Evolutionary conservation across 352 stramenopile genomes (phyloP).

Genomic region (Phytophthora niederhauseri): DNA sequence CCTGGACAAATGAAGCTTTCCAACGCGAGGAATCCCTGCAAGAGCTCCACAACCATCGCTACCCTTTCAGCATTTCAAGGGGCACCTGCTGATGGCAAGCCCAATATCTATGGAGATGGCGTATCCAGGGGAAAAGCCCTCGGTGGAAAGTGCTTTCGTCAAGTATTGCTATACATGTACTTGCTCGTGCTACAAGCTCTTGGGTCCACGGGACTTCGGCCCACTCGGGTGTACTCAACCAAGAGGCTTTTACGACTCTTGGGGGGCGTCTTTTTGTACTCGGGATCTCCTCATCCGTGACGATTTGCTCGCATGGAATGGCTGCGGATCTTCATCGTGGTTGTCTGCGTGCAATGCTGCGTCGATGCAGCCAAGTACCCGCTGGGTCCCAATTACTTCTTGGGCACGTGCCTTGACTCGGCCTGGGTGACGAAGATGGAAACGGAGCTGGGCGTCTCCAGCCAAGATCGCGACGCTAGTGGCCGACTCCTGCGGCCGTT

Average conservation of each 20-base stretch:
- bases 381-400: constrained; percentile 44
- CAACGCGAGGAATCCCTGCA: constrained; percentile 44
- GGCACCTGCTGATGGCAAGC: constrained; percentile 15
- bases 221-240: too few species aligned
- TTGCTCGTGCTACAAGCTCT: too few species aligned
- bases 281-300: neutral
- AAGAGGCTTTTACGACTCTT: neutral
- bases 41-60: constrained; percentile 48
- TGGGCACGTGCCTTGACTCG: constrained; percentile 50
- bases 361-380: constrained; percentile 6
- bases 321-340: constrained; percentile 4
- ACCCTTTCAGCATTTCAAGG: constrained; percentile 56
- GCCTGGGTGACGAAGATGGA: constrained; percentile 44
- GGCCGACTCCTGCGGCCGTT: constrained; percentile 46
- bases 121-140: too few species aligned
- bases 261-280: neutral
- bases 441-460: constrained; percentile 21
- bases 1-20: constrained; percentile 53
- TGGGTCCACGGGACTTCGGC: too few species aligned
- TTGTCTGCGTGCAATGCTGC: neutral
- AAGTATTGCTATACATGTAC: too few species aligned
- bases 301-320: constrained; percentile 3
- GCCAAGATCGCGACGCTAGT: constrained; percentile 28
- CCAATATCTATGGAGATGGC: neutral
- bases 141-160: too few species aligned